Conservation (phyloP, 768 basidiomycete species). For the Exsudoporus frostii region DNA sequence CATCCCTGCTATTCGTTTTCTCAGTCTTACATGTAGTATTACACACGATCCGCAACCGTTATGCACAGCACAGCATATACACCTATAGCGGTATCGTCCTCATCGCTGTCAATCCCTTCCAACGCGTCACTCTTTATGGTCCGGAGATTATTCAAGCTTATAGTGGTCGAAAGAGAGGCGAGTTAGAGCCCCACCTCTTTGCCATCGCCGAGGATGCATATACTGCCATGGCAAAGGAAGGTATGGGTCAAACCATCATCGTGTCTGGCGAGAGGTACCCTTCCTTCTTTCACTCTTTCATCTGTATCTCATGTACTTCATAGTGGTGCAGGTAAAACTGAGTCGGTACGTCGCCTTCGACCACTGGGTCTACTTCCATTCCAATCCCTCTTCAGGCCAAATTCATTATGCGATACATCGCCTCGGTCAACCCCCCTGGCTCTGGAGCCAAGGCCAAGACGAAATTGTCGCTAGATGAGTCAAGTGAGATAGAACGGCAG, state of each 20-base stretch:
- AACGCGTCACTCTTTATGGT: slow-evolving; percentile 94
- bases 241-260: slow-evolving; percentile 96
- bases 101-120: slow-evolving; percentile 98
- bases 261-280: slow-evolving; percentile 94
- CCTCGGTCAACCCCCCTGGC: slow-evolving; percentile 89
- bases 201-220: slow-evolving; percentile 99
- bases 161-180: slow-evolving; percentile 85
- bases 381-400: slow-evolving; percentile 61
- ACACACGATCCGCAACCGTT: slow-evolving; percentile 95
- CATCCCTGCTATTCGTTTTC: neutral
- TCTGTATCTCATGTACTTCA: slow-evolving; percentile 12
- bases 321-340: slow-evolving; percentile 99
- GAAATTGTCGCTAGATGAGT: slow-evolving; percentile 76
- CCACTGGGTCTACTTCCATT: neutral
- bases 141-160: slow-evolving; percentile 98
- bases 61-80: slow-evolving; percentile 96
- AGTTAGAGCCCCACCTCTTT: slow-evolving; percentile 96
- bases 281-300: neutral
- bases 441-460: slow-evolving; percentile 58
- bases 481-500: slow-evolving; percentile 94
- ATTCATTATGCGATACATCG: slow-evolving; percentile 98
- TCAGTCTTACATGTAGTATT: slow-evolving; percentile 54
- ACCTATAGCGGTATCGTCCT: slow-evolving; percentile 99
- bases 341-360: slow-evolving; percentile 60
- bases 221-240: slow-evolving; percentile 92